Conservation (phyloP, 139 green algal genomes). For the Micractinium sp. region DNA sequence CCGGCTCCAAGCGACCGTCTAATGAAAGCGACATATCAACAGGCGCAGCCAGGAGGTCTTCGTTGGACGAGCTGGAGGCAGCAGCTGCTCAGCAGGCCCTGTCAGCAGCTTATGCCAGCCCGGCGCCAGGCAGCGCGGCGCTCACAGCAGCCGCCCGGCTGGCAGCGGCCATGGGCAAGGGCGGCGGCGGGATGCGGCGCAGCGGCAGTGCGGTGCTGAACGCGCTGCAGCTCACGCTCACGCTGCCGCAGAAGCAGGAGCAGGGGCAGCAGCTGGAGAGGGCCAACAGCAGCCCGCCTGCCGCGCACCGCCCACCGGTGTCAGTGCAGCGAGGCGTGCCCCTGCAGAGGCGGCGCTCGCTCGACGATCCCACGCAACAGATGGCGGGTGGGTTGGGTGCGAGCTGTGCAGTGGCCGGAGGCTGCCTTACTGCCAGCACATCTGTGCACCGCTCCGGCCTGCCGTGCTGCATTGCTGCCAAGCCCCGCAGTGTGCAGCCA, state of each 20-base stretch:
- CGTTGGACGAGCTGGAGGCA: not conserved
- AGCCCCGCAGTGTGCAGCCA: not conserved
- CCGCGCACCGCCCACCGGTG: not conserved
- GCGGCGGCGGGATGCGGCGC: not conserved
- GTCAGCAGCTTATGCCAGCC: constrained; percentile 7
- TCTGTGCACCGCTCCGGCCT: no score
- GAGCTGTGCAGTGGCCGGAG: no score
- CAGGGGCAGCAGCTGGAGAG: not conserved
- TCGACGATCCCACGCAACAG: constrained; percentile 11
- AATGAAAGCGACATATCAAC: not conserved
- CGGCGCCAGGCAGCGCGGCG: not conserved
- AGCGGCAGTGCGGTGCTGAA: not conserved
- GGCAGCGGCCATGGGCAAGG: not conserved
- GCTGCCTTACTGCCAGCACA: no score
- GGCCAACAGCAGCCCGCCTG: constrained; percentile 8
- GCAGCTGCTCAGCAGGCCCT: not conserved
- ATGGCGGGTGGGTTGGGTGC: not conserved
- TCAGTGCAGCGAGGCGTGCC: not conserved
- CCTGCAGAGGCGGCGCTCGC: not conserved
- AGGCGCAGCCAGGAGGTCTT: not conserved
- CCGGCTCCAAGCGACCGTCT: not conserved
- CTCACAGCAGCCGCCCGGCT: not conserved
- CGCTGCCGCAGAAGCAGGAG: not conserved
- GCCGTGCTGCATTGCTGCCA: not conserved
- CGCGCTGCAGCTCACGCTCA: not conserved